Base-by-base conservation (phyloP, 2,329 filamentous ascomycete genomes). In the Neoarthrinium moseri region DNA sequence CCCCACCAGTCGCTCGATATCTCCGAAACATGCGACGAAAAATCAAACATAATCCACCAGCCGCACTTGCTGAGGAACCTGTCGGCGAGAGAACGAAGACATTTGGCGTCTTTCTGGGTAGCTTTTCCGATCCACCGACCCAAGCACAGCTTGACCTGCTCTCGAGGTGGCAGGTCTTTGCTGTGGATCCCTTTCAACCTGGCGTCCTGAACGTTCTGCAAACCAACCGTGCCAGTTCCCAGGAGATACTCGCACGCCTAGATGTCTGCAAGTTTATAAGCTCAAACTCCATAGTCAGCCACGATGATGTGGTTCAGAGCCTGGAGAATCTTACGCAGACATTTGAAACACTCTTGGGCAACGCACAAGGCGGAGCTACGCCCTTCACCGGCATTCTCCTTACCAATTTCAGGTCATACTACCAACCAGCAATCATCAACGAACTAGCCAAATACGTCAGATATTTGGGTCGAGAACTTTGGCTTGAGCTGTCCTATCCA, bases 401-500 rank as follows among this genome's bases (percentile, higher is more conserved):
- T 5, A 20, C 38, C 23, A 30, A 30, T 15, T 41, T 29, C 12
- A n/a, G 38, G 13, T 26, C 17, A 12, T 24, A 41, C 20, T 30
- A 29, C 6, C n/a, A 41, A 12, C 38, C 38, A 13, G 38, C 38
- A 2, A 20, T 41, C 8, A 24, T 41, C 17, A 17, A 15, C 26
- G 38, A 41, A n/a, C 11, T 41, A 17, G 23, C 24, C 17, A 22
- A 24, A 17, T 30, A 26, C 38, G 24, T 20, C 8, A 41, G 38
- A n/a, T 15, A n/a, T 6, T 17, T 27, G n/a, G 24, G 24, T 10
- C n/a, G 8, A 7, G 38, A 41, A 17, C 23, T 41, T 2, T 41
- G 38, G 38, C 26, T 41, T 13, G 38, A 41, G 26, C 26, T 41
- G 22, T 27, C 38, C 6, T 41, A 41, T 20, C 38, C 38, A 5